A percentile compares a stretch with the other conserved stretches of the same genome.
Evolutionary conservation across 2,329 filamentous ascomycete genomes (phyloP).

Genomic region (Alternaria panax): DNA sequence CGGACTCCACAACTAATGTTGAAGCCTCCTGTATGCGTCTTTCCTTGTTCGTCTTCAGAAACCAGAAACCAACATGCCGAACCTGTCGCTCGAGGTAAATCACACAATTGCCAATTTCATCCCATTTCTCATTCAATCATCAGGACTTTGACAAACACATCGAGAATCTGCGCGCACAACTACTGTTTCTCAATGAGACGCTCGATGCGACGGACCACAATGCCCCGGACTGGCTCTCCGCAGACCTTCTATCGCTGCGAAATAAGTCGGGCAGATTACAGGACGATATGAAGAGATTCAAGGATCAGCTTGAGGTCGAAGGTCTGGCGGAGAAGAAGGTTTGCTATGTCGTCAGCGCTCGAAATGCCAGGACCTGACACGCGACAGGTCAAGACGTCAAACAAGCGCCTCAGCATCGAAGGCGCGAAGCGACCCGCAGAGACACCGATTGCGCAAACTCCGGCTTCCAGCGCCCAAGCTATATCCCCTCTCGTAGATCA

Average conservation of each 20-base stretch:
- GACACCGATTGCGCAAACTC: constrained; percentile 9
- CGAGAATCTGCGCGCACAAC: constrained; percentile 37
- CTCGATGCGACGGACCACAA: constrained; percentile 47
- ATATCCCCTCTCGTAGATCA: constrained; percentile 27
- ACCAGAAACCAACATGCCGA: constrained; percentile 28
- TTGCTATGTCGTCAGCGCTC: background rate
- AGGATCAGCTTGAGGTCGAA: constrained; percentile 37
- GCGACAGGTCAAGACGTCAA: constrained; percentile 25
- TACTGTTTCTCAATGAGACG: constrained; percentile 40
- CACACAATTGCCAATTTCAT: constrained; percentile 2
- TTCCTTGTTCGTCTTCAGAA: constrained; percentile 1
- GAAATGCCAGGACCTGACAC: constrained; percentile 10
- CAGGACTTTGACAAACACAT: constrained; percentile 46
- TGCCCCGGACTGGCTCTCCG: constrained; percentile 47
- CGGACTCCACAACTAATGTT: constrained; percentile 16
- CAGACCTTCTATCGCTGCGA: constrained; percentile 42
- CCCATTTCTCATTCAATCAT: constrained; percentile 21
- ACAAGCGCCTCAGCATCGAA: constrained; percentile 43
- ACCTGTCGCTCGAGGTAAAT: constrained; percentile 40
- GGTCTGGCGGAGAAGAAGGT: constrained; percentile 38
- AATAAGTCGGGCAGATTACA: constrained; percentile 43
- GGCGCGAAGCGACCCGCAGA: constrained; percentile 18
- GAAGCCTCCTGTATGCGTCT: constrained; percentile 7
- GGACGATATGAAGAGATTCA: constrained; percentile 47
- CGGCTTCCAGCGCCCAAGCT: constrained; percentile 16